These are phyloP conservation scores for Volvox carteri DNA, from an alignment of 163 green algal genomes.

Conservation along the genomic window DNA sequence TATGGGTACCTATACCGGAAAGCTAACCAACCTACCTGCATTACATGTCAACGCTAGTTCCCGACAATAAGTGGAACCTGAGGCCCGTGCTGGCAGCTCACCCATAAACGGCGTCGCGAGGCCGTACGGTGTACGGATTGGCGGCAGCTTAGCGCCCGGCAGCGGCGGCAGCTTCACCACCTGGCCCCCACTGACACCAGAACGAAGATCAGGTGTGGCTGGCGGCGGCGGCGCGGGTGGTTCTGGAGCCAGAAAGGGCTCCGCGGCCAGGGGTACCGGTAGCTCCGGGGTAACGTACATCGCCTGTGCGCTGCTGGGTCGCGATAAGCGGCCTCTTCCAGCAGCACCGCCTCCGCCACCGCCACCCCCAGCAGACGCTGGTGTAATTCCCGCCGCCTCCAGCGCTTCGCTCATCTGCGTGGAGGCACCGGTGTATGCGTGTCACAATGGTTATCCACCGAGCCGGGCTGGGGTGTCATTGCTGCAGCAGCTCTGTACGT, in stretches of 20 bases:
- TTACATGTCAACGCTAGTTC: too few species aligned
- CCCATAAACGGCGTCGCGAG: slow-evolving; percentile 54
- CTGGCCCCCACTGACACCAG: not conserved
- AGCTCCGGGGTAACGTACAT: not conserved
- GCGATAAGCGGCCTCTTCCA: not conserved
- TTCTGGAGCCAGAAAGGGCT: slow-evolving; percentile 13
- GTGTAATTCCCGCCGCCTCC: slow-evolving; percentile 31
- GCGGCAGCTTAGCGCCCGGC: slow-evolving; percentile 7
- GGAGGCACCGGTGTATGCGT: too few species aligned
- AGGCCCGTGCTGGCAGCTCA: too few species aligned
- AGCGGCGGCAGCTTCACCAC: slow-evolving; percentile 51
- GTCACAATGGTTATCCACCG: too few species aligned
- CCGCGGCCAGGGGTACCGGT: not conserved
- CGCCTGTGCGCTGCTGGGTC: not conserved
- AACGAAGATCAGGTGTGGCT: slow-evolving; percentile 4
- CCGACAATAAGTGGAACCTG: too few species aligned
- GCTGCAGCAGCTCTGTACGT: too few species aligned
- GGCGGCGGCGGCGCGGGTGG: slow-evolving; percentile 15
- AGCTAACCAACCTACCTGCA: too few species aligned
- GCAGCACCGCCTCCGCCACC: not conserved
- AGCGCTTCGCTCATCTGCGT: slow-evolving; percentile 40
- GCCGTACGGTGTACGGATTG: slow-evolving; percentile 45
- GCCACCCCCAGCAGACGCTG: too few species aligned
- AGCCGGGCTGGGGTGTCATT: too few species aligned
- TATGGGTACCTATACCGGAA: too few species aligned